Base-by-base conservation (phyloP, 148 eudicot genomes). In the Rhododendron ferrugineum region DNA sequence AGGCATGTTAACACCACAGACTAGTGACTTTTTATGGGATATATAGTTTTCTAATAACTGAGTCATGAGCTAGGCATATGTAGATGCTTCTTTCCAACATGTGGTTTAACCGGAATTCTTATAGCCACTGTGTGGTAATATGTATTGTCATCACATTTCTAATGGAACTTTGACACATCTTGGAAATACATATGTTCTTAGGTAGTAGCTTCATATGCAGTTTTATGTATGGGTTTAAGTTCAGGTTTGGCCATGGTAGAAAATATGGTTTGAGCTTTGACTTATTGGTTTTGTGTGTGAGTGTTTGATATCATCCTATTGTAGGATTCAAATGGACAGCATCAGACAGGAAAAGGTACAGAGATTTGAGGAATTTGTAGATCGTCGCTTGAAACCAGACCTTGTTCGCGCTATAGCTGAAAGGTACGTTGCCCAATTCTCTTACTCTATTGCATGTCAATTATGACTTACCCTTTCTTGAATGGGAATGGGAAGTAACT, bases 281-380 rank as follows among this genome's bases (percentile, higher is more conserved):
- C 2, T 26, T 30, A 11, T 30, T 70, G 36, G 37, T 70, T 66
- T 11, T 8, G 15, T 3, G 4, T 30, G 14, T 10, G 20, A 70
- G 75, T 70, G 14, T 70, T 13, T 70, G 2, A 70, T 68, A 68
- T 73, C 23, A 74, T 74, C 34, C 50, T 68, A 37, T 85, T 6
- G 8, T 26, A 85, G 90, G 79, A 82, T 28, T 83, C 64, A 78
- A 78, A 96, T 95, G 99, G 97, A 93, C 64, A 89, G 75, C 44
- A 66, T 60, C 58, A 81, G 49, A 62, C 91, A 93, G 83, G 96
- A 90, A 30, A 95, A 96, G 84, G 88, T 96, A 54, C 90, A 86
- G 34, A 90, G 88, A 87, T 93, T 88, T 83, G 99, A 95, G 89
- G 99, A 96, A 84, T 96, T 96, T 89, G 89, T 96, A 40, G 99